Conservation (phyloP, 148 eudicot species). For the Euryodendron excelsum region DNA sequence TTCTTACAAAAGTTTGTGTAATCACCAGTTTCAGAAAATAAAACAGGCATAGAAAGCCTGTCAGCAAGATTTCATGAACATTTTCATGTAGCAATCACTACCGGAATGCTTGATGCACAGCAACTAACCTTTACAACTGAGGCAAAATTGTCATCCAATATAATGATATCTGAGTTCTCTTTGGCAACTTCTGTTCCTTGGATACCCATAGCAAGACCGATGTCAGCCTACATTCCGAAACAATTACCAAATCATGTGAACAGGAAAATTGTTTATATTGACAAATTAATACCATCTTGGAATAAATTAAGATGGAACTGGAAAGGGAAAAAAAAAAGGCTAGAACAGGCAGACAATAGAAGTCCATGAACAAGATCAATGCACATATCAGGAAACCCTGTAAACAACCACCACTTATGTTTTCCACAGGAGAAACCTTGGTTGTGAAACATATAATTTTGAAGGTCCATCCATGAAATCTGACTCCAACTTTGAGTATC, state of each 20-base stretch:
- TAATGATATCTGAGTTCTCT: constrained; percentile 93
- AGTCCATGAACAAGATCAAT: background rate
- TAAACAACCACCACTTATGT: background rate
- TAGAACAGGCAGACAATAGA: background rate
- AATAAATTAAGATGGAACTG: background rate
- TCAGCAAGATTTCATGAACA: too few relatives aligned
- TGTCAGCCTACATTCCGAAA: constrained; percentile 64
- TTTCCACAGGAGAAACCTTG: background rate
- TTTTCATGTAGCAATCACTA: too few relatives aligned
- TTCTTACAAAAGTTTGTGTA: too few relatives aligned
- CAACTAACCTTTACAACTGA: constrained; percentile 89
- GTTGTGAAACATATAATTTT: too few relatives aligned
- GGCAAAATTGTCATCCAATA: constrained; percentile 94
- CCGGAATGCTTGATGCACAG: too few relatives aligned
- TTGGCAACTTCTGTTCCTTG: constrained; percentile 96
- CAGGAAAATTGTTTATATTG: too few relatives aligned
- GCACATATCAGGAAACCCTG: background rate
- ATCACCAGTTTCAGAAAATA: too few relatives aligned
- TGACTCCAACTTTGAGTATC: background rate
- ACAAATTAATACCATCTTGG: background rate
- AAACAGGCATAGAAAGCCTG: too few relatives aligned
- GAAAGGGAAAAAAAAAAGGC: background rate
- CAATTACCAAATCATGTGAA: constrained; percentile 7
- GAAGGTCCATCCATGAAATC: background rate
- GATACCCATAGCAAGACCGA: constrained; percentile 99